Evolutionary conservation across 2,329 filamentous ascomycete species (phyloP), one percentile per base, ranked within the genome.

Genomic region (Exophiala sp.): DNA sequence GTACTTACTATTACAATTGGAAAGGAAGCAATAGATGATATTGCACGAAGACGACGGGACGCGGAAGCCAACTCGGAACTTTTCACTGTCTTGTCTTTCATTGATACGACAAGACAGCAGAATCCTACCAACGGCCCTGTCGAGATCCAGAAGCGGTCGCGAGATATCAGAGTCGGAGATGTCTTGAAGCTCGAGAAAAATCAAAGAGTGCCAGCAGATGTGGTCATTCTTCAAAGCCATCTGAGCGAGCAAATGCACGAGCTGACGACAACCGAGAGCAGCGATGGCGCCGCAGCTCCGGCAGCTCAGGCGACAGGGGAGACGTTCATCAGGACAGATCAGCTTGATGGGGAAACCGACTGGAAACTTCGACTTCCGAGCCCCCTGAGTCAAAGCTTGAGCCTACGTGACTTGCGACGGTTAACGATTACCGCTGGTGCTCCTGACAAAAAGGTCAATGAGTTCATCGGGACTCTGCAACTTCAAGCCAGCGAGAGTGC

Each of bases 331-430:
- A 81, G 93, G 53, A 98, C 94, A 1, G 93, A 98, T 67, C 93
- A 98, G 65, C 77, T 98, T 8, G 93, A 98, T 63, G 93, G 93
- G 60, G 93, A 98, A 70, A 98, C 93, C 0, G 93, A 98, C 64
- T 98, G 93, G 94, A 98, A 98, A 70, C 73, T 98, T 49, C 83
- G 94, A 23, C 69, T 97, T 29, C 89, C 93, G 1, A 93, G 89
- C 10, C 81, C 87, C 0, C 69, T 97, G 21, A 91, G 90, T 0
- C 93, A 98, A 64, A 78, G 74, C n/a, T 72, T 98, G 16, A 70
- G 82, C 0, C 70, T 83, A 1, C 79, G 80, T 39, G 87, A 95
- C 58, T 82, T 95, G 46, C 71, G 72, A 2, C 72, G 78, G 29
- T 66, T 85, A 9, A 74, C 73, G 37, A 80, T 98, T 42, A 86